These are phyloP conservation scores for Dipodascus albidus DNA, from an alignment of 805 yeast species.

Conservation along the genomic window DNA sequence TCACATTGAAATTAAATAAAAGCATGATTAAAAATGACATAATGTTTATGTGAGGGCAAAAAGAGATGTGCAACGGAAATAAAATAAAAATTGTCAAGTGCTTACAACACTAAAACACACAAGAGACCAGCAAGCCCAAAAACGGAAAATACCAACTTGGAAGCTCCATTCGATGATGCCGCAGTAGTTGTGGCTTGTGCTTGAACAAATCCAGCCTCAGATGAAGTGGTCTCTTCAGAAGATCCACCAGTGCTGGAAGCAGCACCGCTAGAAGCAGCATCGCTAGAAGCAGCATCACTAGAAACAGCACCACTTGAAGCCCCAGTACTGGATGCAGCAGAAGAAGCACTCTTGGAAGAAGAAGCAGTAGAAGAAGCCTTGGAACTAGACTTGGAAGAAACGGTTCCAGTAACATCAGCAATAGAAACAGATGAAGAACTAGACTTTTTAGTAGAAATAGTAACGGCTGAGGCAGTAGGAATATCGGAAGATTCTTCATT, in stretches of 20 bases:
- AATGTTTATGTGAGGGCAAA: too few species aligned
- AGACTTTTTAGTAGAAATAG: slow-evolving; percentile 6
- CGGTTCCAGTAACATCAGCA: slow-evolving; percentile 3
- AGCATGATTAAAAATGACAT: too few species aligned
- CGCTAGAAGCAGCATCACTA: slow-evolving; percentile 6
- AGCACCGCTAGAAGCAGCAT: slow-evolving; percentile 6
- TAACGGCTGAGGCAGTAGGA: slow-evolving; percentile 9
- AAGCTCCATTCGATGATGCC: slow-evolving; percentile 17
- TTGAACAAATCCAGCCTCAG: slow-evolving; percentile 8
- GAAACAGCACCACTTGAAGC: slow-evolving; percentile 9
- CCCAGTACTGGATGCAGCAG: slow-evolving; percentile 10
- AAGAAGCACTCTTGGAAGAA: slow-evolving; percentile 6
- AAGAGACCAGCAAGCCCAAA: slow-evolving; percentile 4
- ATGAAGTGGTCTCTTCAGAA: slow-evolving; percentile 12
- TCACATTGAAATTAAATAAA: too few species aligned
- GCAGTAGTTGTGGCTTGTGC: slow-evolving; percentile 11
- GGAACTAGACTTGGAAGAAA: slow-evolving; percentile 13
- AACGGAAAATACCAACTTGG: slow-evolving; percentile 9
- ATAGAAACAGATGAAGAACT: slow-evolving; percentile 7
- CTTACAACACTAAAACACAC: not conserved
- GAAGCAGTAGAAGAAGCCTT: slow-evolving; percentile 11
- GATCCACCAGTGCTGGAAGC: slow-evolving; percentile 31
- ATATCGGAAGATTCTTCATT: not conserved
- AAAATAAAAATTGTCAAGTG: not conserved
- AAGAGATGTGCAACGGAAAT: too few species aligned